Conservation (phyloP, 2,329 filamentous ascomycete species). For the Phoma herbarum region DNA sequence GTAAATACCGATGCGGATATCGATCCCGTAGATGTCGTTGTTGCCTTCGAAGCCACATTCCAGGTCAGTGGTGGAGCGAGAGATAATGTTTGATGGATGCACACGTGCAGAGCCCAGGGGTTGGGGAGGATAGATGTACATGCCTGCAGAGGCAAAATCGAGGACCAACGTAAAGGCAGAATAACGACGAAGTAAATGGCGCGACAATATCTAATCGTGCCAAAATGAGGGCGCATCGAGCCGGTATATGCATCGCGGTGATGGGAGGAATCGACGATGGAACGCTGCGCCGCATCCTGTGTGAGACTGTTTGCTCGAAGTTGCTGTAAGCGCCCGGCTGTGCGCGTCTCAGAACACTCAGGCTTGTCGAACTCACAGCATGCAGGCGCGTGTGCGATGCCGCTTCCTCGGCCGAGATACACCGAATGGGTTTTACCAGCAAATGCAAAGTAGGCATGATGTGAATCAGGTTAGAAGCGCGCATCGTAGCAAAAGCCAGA, state of each 20-base stretch:
- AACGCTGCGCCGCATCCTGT: conserved; percentile 17
- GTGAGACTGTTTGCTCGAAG: conserved; percentile 1
- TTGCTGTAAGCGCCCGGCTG: conserved; percentile 15
- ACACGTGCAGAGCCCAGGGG: not conserved
- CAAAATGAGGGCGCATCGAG: not conserved
- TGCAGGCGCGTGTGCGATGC: not conserved
- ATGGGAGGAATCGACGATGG: conserved; percentile 6
- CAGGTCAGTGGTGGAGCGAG: not conserved
- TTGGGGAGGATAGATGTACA: not conserved
- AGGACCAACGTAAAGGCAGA: not conserved
- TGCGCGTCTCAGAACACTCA: conserved; percentile 6
- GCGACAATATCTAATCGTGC: not conserved
- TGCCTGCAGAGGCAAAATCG: not conserved
- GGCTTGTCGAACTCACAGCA: not conserved
- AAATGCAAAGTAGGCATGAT: not conserved
- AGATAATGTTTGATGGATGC: not conserved
- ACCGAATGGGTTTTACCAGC: not conserved
- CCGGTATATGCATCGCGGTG: not conserved
- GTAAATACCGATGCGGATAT: conserved; percentile 44
- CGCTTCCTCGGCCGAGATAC: not conserved
- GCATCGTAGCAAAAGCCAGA: not conserved
- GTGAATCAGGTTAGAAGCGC: not conserved
- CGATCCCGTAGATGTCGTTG: conserved; percentile 42
- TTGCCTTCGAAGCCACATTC: conserved; percentile 60
- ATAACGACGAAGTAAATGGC: not conserved